Conservation (phyloP, 306 rosid genomes). For the Cucurbita ficifolia region DNA sequence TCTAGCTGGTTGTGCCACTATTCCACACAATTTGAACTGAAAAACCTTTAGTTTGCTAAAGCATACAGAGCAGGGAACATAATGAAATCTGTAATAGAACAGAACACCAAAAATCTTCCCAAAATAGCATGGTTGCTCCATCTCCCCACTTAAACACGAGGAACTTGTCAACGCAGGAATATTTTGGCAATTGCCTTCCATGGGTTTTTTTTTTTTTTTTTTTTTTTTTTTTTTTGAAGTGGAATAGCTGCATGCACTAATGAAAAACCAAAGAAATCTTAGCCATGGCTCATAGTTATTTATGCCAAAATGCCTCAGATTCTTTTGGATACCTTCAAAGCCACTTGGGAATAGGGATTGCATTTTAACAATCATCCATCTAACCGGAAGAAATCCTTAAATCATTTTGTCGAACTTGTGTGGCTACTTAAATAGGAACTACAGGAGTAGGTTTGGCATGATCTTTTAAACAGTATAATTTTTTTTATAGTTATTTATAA, state of each 20-base stretch:
- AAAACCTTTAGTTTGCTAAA: too few relatives aligned
- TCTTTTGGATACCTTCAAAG: neutral
- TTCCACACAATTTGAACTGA: too few relatives aligned
- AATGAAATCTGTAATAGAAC: neutral
- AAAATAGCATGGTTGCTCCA: neutral
- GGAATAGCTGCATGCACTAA: too few relatives aligned
- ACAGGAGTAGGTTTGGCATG: neutral
- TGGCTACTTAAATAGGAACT: neutral
- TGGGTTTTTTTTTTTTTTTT: too few relatives aligned
- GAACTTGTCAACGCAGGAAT: neutral
- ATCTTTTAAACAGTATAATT: neutral
- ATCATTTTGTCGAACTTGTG: neutral
- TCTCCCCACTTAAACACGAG: neutral
- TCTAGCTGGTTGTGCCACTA: too few relatives aligned
- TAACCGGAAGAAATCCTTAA: neutral
- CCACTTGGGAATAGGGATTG: neutral
- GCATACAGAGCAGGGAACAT: neutral
- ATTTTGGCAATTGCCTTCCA: too few relatives aligned
- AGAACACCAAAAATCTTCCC: neutral
- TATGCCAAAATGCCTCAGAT: neutral
- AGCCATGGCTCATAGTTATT: too few relatives aligned
- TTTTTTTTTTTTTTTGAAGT: too few relatives aligned
- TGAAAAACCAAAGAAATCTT: too few relatives aligned
- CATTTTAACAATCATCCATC: neutral
- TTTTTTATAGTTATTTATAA: neutral